phyloP scores from a whole-genome alignment of 495 filamentous ascomycete species.

The Aspergillus egyptiacus region DNA sequence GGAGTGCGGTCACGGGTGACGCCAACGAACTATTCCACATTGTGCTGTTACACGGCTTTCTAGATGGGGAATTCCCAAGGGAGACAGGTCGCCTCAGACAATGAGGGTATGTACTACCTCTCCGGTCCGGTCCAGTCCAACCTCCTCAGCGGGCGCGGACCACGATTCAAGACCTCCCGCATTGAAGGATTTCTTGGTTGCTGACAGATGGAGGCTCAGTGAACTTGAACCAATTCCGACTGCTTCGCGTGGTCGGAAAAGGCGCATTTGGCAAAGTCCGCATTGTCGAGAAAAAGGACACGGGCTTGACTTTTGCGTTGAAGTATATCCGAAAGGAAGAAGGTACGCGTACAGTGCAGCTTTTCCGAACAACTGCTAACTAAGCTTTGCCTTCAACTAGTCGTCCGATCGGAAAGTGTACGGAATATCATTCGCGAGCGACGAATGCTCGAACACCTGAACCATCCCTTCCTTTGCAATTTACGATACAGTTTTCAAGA shows the following conservation, averaged over 20 bases:
- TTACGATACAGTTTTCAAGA: slow-evolving; percentile 98
- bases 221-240: slow-evolving; percentile 94
- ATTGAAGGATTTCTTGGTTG: not conserved
- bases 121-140: not conserved
- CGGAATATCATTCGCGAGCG: slow-evolving; percentile 96
- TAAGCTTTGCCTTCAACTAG: slow-evolving; percentile 37
- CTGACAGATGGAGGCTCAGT: slow-evolving; percentile 46
- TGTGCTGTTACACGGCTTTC: slow-evolving; percentile 21
- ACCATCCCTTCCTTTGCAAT: slow-evolving; percentile 97
- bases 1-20: slow-evolving; percentile 32
- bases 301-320: slow-evolving; percentile 84
- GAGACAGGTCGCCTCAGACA: slow-evolving; percentile 85
- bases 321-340: slow-evolving; percentile 99
- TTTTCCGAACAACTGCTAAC: not conserved
- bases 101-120: slow-evolving; percentile 69
- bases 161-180: not conserved
- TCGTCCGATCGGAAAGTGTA: slow-evolving; percentile 95
- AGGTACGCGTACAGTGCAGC: slow-evolving; percentile 48
- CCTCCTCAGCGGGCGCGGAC: not conserved
- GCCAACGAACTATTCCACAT: slow-evolving; percentile 18
- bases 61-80: slow-evolving; percentile 91
- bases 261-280: slow-evolving; percentile 98
- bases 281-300: slow-evolving; percentile 97
- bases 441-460: slow-evolving; percentile 94
- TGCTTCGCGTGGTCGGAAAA: slow-evolving; percentile 92